Evolutionary conservation across 2,329 filamentous ascomycete species (phyloP), one percentile per base, ranked within the genome.

Genomic region (Penicillium sp.): DNA sequence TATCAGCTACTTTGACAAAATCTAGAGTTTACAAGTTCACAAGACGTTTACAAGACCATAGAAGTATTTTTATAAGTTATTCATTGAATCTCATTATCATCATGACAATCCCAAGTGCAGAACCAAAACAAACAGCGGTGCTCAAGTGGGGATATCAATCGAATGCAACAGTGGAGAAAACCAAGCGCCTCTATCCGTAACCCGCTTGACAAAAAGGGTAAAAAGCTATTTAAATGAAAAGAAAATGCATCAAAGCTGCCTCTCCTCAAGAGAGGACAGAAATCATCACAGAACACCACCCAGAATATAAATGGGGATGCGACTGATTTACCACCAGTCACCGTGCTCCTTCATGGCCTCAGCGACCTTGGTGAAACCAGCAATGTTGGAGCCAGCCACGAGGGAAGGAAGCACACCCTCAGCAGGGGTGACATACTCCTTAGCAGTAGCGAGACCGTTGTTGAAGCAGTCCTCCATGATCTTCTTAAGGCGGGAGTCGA

Each of bases 381-480:
- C 94, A 80, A 99, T 96, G 81, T 97, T 97, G 81, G 88, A 90
- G 68, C 94, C 94, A 57, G 91, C 92, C 39, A 97, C 92, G 72
- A 97, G 82, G 66, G 87, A 92, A 66, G 94, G 94, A 68, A 94
- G 86, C 79, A 93, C 89, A 68, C 88, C 91, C 74, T 95, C 91
- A 64, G 81, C 82, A 53, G 86, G 81, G 62, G 85, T 82, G 66
- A 94, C 88, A 76, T 94, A 97, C 79, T 92, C 86, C 84, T 92
- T 89, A 60, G 93, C 92, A 1, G 92, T 97, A 76, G 88, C 81
- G 50, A 97, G 81, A 66, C 91, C 94, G 78, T 91, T 92, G 76
- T 89, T 82, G 81, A 97, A 99, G 75, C 90, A 93, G 64, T 85
- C 83, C 82, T 93, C 88, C 94, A 99, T 99, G 80, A 97, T 97